Evolutionary conservation across 345 rosid genomes (phyloP).

Genomic region (Rhodamnia rubescens): DNA sequence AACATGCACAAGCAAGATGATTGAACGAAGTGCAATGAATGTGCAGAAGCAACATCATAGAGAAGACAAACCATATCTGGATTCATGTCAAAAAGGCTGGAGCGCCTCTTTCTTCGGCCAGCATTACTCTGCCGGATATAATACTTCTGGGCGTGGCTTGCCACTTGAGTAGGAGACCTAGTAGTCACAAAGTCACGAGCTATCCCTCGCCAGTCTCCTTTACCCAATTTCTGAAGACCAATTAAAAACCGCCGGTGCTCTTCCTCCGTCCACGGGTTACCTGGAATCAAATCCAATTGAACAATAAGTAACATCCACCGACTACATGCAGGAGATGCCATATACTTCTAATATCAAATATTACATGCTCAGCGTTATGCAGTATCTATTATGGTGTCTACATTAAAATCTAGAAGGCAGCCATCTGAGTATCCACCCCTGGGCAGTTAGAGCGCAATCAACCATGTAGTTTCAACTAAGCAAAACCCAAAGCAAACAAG

Average conservation of each 20-base stretch:
- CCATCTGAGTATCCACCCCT: background rate
- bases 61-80: constrained; percentile 53
- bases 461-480: background rate
- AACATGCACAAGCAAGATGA: background rate
- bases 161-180: constrained; percentile 91
- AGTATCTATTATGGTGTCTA: background rate
- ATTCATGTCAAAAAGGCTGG: constrained; percentile 92
- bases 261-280: constrained; percentile 93
- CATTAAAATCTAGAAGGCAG: background rate
- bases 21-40: background rate
- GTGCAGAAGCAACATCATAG: background rate
- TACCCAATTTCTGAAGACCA: constrained; percentile 84
- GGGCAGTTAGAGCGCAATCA: background rate
- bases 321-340: background rate
- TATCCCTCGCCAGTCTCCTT: constrained; percentile 98
- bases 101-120: constrained; percentile 75
- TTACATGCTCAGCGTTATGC: background rate
- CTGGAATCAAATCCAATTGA: constrained; percentile 13
- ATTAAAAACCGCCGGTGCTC: constrained; percentile 76
- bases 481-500: background rate
- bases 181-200: constrained; percentile 65
- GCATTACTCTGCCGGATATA: constrained; percentile 69
- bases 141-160: constrained; percentile 96
- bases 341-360: background rate
- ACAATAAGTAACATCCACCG: background rate